Evolutionary conservation across 257 asterid genomes (phyloP).

Genomic region (Lavandula angustifolia): DNA sequence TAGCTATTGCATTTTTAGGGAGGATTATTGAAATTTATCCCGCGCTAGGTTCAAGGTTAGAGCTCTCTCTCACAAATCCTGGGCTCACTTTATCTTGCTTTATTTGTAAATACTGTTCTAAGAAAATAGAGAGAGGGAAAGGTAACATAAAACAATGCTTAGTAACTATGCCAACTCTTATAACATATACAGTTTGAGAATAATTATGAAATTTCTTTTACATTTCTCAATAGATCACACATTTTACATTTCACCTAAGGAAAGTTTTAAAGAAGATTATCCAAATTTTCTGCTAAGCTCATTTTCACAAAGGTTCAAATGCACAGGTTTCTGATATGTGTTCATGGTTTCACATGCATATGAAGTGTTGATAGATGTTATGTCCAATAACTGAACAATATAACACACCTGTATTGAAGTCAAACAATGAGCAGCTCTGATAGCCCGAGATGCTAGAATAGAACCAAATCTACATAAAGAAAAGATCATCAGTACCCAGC

Average conservation of each 20-base stretch:
- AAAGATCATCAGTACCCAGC: slow-evolving; percentile 25
- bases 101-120: too few species aligned
- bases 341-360: not conserved
- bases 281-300: slow-evolving; percentile 1
- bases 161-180: not conserved
- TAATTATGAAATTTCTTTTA: not conserved
- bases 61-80: too few species aligned
- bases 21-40: too few species aligned
- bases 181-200: not conserved
- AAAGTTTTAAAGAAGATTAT: not conserved
- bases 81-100: too few species aligned
- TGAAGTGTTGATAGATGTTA: slow-evolving; percentile 1
- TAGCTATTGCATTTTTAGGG: too few species aligned
- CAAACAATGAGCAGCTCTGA: slow-evolving; percentile 99
- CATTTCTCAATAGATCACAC: not conserved
- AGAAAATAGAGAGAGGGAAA: too few species aligned
- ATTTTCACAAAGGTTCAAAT: not conserved
- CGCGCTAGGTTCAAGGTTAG: too few species aligned
- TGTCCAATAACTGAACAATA: not conserved
- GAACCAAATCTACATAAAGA: slow-evolving; percentile 67
- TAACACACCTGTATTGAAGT: slow-evolving; percentile 89
- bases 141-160: not conserved
- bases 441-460: slow-evolving; percentile 84
- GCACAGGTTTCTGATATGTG: not conserved
- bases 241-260: not conserved